Conservation (phyloP, 192 early-diverging fungal genomes). For the Paraglomus brasilianum region DNA sequence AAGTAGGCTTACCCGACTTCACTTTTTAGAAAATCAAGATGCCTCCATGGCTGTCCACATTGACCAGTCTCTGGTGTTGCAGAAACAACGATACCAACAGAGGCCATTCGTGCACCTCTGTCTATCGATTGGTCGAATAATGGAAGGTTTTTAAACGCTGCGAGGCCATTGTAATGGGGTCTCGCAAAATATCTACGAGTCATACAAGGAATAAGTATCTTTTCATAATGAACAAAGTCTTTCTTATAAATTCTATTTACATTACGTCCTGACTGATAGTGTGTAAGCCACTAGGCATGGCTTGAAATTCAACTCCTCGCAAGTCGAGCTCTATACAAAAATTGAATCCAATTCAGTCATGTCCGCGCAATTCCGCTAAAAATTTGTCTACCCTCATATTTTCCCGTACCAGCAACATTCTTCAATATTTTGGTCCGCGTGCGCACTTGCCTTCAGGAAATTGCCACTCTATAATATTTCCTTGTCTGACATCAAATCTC, state of each 20-base stretch:
- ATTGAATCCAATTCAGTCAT: background rate
- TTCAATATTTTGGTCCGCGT: background rate
- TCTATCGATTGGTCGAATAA: slow-evolving; percentile 34
- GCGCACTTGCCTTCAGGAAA: slow-evolving; percentile 39
- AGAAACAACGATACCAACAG: slow-evolving; percentile 49
- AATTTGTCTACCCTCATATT: background rate
- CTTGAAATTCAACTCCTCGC: slow-evolving; percentile 50
- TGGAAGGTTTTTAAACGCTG: slow-evolving; percentile 45
- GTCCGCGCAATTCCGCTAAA: background rate
- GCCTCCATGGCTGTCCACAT: slow-evolving; percentile 53
- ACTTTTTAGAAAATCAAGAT: slow-evolving; percentile 40
- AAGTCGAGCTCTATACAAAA: slow-evolving; percentile 44
- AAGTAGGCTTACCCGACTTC: slow-evolving; percentile 39
- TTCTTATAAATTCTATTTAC: too few relatives aligned
- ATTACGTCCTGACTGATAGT: slow-evolving; percentile 47
- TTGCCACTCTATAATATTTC: slow-evolving; percentile 58
- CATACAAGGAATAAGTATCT: background rate
- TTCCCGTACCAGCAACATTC: background rate
- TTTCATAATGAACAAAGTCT: background rate
- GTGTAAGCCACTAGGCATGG: slow-evolving; percentile 60
- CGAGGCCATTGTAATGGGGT: slow-evolving; percentile 42
- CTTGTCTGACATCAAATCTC: slow-evolving; percentile 50
- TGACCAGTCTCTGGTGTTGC: slow-evolving; percentile 41
- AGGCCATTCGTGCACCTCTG: slow-evolving; percentile 54
- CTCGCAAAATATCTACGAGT: slow-evolving; percentile 49